Base-by-base conservation (phyloP, 345 rosid genomes). In the Dimocarpus longan region DNA sequence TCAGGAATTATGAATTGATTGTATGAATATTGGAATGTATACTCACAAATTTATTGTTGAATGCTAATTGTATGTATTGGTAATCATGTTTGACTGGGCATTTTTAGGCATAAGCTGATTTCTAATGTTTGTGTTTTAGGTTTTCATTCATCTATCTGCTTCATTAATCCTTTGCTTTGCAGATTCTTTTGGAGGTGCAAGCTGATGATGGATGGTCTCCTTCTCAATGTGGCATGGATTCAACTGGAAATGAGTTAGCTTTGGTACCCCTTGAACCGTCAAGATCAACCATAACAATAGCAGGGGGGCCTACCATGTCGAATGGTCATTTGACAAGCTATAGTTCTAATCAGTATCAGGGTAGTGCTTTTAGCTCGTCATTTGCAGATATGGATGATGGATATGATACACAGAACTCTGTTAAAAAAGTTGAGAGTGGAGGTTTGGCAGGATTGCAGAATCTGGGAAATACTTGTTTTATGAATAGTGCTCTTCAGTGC, bases 401-500 rank as follows among this genome's bases (percentile, higher is more conserved):
- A 42, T 80, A 79, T 66, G 89, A 86, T 80, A 79, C 82, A 10
- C 73, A 83, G 28, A 83, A 67, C 81, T 79, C 89, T 78, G 76
- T 42, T 64, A 87, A 75, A 83, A 92, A 84, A 84, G 88, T 78
- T 50, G 96, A 91, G 82, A 85, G 59, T 77, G 90, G 89, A 64
- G 99, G 99, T 82, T 84, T 93, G 82, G 92, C 92, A 76, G 99
- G 99, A 76, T 83, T 95, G 83, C 98, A 93, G 78, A 95, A 95
- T 82, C 84, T 95, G 83, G 99, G 99, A 73, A 95, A 95, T 76
- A 95, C 98, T 75, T 95, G 99, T 82, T 95, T 95, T 83, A 93
- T 95, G 99, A 93, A 93, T 79, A 92, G 98, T 82, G 88, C 97
- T 80, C 80, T 95, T 76, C 98, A 95, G 72, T 95, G 99, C 91